A percentile compares a stretch with the other conserved stretches of the same genome.
These are phyloP conservation scores for Patellifolia procumbens DNA, from an alignment of 179 eudicot species.

Conservation along the genomic window DNA sequence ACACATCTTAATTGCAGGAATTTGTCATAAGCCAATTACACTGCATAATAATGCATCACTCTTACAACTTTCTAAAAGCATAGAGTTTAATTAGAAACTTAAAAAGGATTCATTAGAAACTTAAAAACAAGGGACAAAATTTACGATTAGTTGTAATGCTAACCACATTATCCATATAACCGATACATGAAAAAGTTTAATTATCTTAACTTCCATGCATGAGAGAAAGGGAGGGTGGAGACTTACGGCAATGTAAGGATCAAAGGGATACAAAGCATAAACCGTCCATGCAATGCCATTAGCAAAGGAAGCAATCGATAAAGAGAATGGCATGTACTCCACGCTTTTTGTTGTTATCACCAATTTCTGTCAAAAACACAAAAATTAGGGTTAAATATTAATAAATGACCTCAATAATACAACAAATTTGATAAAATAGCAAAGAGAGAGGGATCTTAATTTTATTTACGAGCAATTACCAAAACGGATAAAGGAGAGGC, in stretches of 20 bases:
- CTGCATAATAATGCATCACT: no score
- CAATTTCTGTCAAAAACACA: slow-evolving; percentile 47
- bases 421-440: no score
- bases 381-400: neutral
- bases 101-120: no score
- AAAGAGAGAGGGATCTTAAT: neutral
- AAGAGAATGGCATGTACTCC: slow-evolving; percentile 73
- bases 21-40: no score
- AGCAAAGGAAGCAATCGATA: slow-evolving; percentile 60
- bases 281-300: slow-evolving; percentile 71
- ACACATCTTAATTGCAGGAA: no score
- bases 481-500: slow-evolving; percentile 81
- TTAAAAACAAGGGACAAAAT: no score
- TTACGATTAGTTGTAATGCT: no score
- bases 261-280: slow-evolving; percentile 64
- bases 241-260: slow-evolving; percentile 60
- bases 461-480: slow-evolving; percentile 40
- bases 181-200: no score
- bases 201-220: no score
- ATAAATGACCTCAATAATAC: neutral
- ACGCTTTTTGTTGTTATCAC: slow-evolving; percentile 75
- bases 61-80: no score
- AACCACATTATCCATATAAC: no score
- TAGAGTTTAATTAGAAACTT: no score
- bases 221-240: neutral